These are phyloP conservation scores for apple (Malus domestica) DNA, from an alignment of 306 rosid species.

Conservation along the genomic window ASM211411v1 NC_041790.1:6833501-6834000, in stretches of 20 bases:
- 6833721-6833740: neutral
- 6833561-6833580: neutral
- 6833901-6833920: neutral
- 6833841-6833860: neutral
- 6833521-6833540: neutral
- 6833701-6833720: neutral
- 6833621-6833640: neutral
- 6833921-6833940: neutral
- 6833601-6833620: neutral
- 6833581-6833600: neutral
- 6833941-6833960: neutral
- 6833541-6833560: neutral
- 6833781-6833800: neutral
- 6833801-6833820: neutral
- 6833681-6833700: neutral
- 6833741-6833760: neutral
- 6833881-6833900: neutral
- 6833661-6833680: neutral
- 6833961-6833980: slow-evolving; percentile 31
- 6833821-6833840: neutral
- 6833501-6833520: neutral
- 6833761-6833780: neutral
- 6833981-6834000: slow-evolving; percentile 55
- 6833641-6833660: neutral
- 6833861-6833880: neutral